Evolutionary conservation across 1,284 basidiomycete genomes (phyloP), one percentile per base, ranked within the genome.

Genomic region (Sporisorium scitamineum): DNA sequence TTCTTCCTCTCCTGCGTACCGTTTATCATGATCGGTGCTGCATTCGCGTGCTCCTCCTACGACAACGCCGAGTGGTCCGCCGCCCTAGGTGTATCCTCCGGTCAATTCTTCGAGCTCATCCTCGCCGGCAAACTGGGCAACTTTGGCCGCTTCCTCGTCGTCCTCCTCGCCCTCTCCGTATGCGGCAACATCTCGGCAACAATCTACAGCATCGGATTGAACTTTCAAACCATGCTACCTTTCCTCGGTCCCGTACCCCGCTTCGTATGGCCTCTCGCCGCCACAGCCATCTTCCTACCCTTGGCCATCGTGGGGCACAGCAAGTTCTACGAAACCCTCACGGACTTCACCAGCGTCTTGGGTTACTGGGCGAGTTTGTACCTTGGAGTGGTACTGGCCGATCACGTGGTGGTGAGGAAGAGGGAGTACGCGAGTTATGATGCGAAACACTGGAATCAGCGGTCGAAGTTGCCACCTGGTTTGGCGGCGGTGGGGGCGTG

Each of bases 81-180:
- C 0, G 79, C 80, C 7, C 63, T 84, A 8, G 14, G 24, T 0
- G 67, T 72, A 10, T 79, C 63, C 48, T 78, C 85, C 91, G 52
- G 93, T 90, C 92, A 92, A 4, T 89, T 96, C 10, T 85, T 96
- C 14, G 89, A 90, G 67, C 90, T 92, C 3, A 91, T 95, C 88
- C 88, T 94, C 1, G 87, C 87, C 8, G 91, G 92, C 1, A 72
- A 65, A 1, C 88, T 88, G 86, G 86, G 90, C 41, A 88, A 88
- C 16, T 95, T 95, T 82, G 93, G 93, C 2, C 92, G 93, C 82
- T 94, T 97, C 87, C 88, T 96, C 61, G 93, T 92, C 14, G 92
- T 95, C n/a, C 66, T 91, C 13, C 87, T 94, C 61, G 91, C 91
- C 55, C 87, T 95, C 29, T 93, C 88, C 11, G 88, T 89, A 69